Evolutionary conservation across 495 filamentous ascomycete species (phyloP).

Genomic region (Cercophora newfieldiana): DNA sequence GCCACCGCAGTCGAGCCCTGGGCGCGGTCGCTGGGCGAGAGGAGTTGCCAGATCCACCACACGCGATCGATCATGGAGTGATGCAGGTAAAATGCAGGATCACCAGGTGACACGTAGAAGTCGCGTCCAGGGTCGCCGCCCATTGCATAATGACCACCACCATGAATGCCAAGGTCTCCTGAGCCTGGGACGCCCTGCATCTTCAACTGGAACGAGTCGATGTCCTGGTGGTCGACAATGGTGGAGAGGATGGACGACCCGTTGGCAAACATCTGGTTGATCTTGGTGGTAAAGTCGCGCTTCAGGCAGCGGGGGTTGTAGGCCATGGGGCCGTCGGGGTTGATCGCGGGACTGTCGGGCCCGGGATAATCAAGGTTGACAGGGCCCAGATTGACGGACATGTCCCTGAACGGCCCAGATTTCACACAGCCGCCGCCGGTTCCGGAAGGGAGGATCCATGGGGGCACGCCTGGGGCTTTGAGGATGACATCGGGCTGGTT

Average conservation of each 20-base stretch:
- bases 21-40: slow-evolving; percentile 33
- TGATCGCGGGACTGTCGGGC: slow-evolving; percentile 9
- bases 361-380: slow-evolving; percentile 18
- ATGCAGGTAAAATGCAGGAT: slow-evolving; percentile 67
- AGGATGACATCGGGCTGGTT: slow-evolving; percentile 26
- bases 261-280: slow-evolving; percentile 18
- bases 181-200: slow-evolving; percentile 50
- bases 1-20: background rate
- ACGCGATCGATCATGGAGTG: slow-evolving; percentile 65
- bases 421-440: slow-evolving; percentile 64
- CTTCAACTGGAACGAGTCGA: slow-evolving; percentile 52
- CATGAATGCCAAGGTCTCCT: slow-evolving; percentile 57
- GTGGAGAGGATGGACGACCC: slow-evolving; percentile 7
- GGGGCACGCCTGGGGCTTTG: slow-evolving; percentile 24
- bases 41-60: slow-evolving; percentile 69
- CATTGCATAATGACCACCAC: slow-evolving; percentile 63
- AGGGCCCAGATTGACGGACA: slow-evolving; percentile 40
- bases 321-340: slow-evolving; percentile 25
- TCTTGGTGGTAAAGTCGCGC: slow-evolving; percentile 33
- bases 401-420: slow-evolving; percentile 56
- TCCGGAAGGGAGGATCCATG: slow-evolving; percentile 44
- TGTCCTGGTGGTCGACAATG: slow-evolving; percentile 35
- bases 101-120: slow-evolving; percentile 59
- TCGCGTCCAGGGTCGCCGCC: slow-evolving; percentile 60
- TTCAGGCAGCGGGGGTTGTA: slow-evolving; percentile 64